phyloP scores from a whole-genome alignment of 129 eudicot species.

The Saposhnikovia divaricata region DNA sequence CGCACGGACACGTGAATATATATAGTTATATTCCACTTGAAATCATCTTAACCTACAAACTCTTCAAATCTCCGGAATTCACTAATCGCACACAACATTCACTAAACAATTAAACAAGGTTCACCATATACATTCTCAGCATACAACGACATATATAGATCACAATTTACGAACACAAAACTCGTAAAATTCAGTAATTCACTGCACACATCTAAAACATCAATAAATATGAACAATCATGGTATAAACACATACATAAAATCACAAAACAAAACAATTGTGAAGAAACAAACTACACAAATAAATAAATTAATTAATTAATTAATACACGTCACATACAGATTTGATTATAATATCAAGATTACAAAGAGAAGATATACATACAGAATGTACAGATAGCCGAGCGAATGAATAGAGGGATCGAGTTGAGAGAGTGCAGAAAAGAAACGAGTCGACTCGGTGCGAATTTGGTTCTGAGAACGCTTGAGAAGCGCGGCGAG shows the following conservation, averaged over 20 bases:
- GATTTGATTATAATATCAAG: not conserved
- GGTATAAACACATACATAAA: not conserved
- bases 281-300: not conserved
- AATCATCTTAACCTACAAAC: not conserved
- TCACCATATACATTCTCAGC: not conserved
- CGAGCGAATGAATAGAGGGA: slow-evolving; percentile 77
- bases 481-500: slow-evolving; percentile 54
- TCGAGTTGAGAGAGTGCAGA: slow-evolving; percentile 53
- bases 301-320: not conserved
- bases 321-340: not conserved
- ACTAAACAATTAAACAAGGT: not conserved
- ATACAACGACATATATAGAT: too few relatives aligned
- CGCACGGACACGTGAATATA: not conserved
- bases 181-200: not conserved
- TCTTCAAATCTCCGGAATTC: not conserved
- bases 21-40: not conserved
- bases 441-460: slow-evolving; percentile 51
- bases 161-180: too few relatives aligned
- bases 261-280: not conserved
- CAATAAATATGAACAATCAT: not conserved
- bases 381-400: slow-evolving; percentile 73
- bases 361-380: not conserved
- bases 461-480: slow-evolving; percentile 44
- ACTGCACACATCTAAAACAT: not conserved
- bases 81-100: not conserved